Evolutionary conservation across 2,329 filamentous ascomycete species (phyloP).

Genomic region (Cladosporium austrohemisphaericum): DNA sequence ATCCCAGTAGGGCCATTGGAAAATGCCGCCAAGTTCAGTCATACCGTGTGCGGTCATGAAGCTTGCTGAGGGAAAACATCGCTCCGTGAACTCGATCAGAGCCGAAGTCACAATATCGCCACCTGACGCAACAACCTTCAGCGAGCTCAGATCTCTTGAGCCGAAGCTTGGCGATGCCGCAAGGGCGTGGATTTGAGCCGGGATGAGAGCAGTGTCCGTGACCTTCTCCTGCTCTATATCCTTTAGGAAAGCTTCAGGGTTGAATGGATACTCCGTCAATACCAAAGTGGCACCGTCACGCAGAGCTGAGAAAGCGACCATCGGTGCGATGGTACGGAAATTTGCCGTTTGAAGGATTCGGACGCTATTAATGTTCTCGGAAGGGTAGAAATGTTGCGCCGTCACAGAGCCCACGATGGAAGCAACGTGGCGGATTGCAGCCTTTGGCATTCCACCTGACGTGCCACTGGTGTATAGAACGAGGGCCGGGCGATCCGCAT

Average conservation of each 20-base stretch:
- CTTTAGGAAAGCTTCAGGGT: constrained; percentile 9
- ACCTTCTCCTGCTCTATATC: constrained; percentile 18
- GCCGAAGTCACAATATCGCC: not conserved
- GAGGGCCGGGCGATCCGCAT: constrained; percentile 15
- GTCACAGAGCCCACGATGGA: constrained; percentile 3
- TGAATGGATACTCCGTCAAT: constrained; percentile 16
- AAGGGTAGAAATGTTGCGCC: not conserved
- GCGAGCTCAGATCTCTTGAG: constrained; percentile 4
- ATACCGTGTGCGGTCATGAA: constrained; percentile 19
- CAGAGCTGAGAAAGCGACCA: constrained; percentile 16
- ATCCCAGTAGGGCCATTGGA: constrained; percentile 16
- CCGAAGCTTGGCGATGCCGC: constrained; percentile 14
- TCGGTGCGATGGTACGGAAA: constrained; percentile 20
- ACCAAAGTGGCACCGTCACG: constrained; percentile 19
- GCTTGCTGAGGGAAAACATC: constrained; percentile 16
- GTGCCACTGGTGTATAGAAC: constrained; percentile 21
- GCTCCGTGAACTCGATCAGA: constrained; percentile 12
- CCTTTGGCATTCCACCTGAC: constrained; percentile 19
- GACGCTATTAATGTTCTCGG: not conserved
- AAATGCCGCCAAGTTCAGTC: constrained; percentile 21
- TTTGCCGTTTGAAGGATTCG: constrained; percentile 14
- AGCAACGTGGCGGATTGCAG: constrained; percentile 15
- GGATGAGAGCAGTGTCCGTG: constrained; percentile 17
- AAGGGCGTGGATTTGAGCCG: constrained; percentile 18
- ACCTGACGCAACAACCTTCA: not conserved